Conservation (phyloP, 306 rosid genomes). For the Casuarina cunninghamiana region DNA sequence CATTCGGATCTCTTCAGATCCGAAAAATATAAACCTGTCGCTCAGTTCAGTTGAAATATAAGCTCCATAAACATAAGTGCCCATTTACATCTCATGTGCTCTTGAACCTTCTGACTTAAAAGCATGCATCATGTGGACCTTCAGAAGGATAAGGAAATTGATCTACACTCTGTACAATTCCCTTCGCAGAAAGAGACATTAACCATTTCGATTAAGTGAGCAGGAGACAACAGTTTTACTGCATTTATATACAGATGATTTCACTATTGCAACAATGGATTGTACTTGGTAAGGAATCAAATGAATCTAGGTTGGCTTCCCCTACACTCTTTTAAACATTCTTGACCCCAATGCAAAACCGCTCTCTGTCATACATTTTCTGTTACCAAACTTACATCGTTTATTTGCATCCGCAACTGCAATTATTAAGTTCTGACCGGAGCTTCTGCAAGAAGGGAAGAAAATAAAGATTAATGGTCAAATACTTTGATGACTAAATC, state of each 20-base stretch:
- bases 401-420: conserved; percentile 79
- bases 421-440: conserved; percentile 67
- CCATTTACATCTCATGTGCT: not conserved
- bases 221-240: conserved; percentile 38
- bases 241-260: conserved; percentile 26
- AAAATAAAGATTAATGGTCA: not conserved
- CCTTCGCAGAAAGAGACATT: not conserved
- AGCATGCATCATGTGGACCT: not conserved
- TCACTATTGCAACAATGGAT: conserved; percentile 25
- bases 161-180: not conserved
- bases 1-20: not conserved
- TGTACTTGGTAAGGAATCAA: conserved; percentile 35
- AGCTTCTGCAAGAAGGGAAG: conserved; percentile 54
- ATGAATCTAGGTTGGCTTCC: conserved; percentile 26
- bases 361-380: conserved; percentile 1
- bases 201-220: not conserved
- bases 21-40: not conserved
- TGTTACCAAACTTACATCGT: conserved; percentile 19
- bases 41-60: not conserved
- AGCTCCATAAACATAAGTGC: not conserved
- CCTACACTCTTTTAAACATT: conserved; percentile 21
- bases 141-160: not conserved
- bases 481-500: not conserved
- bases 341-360: conserved; percentile 16
- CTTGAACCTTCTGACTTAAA: not conserved